Percentiles rank a stretch among this genome's conserved stretches.
These are phyloP conservation scores for Eucalyptus decipiens DNA, from an alignment of 345 rosid species.

Conservation along the genomic window DNA sequence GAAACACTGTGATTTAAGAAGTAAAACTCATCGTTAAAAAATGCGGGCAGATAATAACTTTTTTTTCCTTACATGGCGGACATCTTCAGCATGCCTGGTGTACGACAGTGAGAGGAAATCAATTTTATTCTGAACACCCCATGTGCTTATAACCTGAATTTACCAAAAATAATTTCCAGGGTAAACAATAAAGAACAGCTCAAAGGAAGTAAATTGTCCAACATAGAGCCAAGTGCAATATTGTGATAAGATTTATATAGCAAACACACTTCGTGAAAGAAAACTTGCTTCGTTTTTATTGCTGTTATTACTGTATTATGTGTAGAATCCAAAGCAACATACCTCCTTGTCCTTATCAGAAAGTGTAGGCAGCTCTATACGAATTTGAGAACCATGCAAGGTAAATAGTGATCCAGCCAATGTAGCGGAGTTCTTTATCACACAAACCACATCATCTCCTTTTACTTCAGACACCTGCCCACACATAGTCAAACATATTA, in stretches of 20 bases:
- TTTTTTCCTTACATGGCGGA: slow-evolving; percentile 50
- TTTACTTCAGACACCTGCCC: slow-evolving; percentile 72
- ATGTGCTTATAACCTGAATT: slow-evolving; percentile 68
- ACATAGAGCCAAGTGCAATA: neutral
- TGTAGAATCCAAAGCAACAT: neutral
- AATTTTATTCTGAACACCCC: slow-evolving; percentile 94
- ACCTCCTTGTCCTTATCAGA: slow-evolving; percentile 91
- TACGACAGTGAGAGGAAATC: slow-evolving; percentile 94
- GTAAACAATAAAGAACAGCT: neutral
- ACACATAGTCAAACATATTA: neutral
- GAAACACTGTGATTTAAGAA: neutral
- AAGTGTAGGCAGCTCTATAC: slow-evolving; percentile 77
- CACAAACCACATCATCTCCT: slow-evolving; percentile 77
- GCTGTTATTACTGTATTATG: neutral
- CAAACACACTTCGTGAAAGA: no score
- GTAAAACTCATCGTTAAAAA: neutral
- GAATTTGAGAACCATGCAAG: slow-evolving; percentile 82
- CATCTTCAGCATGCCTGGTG: slow-evolving; percentile 94
- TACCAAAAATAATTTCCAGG: neutral
- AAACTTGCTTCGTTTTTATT: neutral
- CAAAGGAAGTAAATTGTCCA: neutral
- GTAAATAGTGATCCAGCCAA: slow-evolving; percentile 86
- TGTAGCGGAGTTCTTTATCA: slow-evolving; percentile 81
- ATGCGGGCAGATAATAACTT: neutral
- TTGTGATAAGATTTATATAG: neutral